A percentile compares a stretch with the other conserved stretches of the same genome.
Evolutionary conservation across 441 rosid species (phyloP).

Genomic region (Cnidoscolus chayamansa): DNA sequence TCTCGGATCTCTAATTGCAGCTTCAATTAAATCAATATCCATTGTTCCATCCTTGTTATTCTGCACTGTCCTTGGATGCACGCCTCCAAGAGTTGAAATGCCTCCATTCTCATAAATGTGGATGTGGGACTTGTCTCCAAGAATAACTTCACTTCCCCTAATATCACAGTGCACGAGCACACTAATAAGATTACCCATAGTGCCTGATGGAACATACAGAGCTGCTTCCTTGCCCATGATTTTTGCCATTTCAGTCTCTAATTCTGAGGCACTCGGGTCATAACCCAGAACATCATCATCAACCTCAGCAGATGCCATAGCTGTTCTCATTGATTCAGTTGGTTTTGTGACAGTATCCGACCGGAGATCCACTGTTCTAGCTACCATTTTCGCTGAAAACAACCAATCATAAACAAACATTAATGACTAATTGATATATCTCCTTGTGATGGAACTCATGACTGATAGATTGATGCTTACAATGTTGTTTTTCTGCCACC

Average conservation of each 20-base stretch:
- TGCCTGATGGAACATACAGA: conserved; percentile 87
- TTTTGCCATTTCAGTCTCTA: conserved; percentile 73
- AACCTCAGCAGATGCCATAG: conserved; percentile 85
- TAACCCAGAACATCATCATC: conserved; percentile 78
- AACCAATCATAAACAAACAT: conserved; percentile 1
- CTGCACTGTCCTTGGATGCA: conserved; percentile 77
- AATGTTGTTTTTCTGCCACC: conserved; percentile 27
- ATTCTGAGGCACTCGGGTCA: conserved; percentile 64
- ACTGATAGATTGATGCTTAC: conserved; percentile 15
- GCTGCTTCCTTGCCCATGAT: conserved; percentile 82
- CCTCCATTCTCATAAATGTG: conserved; percentile 90
- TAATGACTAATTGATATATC: too few relatives aligned
- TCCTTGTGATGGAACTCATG: neutral
- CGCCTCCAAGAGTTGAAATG: conserved; percentile 80
- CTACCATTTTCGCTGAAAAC: conserved; percentile 49
- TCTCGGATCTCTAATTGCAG: conserved; percentile 63
- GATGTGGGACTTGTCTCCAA: conserved; percentile 79
- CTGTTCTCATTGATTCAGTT: conserved; percentile 80
- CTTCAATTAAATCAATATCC: conserved; percentile 67
- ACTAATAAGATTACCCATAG: conserved; percentile 92
- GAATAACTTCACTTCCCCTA: conserved; percentile 92
- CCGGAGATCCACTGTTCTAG: conserved; percentile 74
- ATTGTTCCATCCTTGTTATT: conserved; percentile 81
- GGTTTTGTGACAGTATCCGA: conserved; percentile 94
- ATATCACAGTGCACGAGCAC: conserved; percentile 84